Evolutionary conservation across 2,329 filamentous ascomycete genomes (phyloP).

Genomic region (Leptographium radiaticola): DNA sequence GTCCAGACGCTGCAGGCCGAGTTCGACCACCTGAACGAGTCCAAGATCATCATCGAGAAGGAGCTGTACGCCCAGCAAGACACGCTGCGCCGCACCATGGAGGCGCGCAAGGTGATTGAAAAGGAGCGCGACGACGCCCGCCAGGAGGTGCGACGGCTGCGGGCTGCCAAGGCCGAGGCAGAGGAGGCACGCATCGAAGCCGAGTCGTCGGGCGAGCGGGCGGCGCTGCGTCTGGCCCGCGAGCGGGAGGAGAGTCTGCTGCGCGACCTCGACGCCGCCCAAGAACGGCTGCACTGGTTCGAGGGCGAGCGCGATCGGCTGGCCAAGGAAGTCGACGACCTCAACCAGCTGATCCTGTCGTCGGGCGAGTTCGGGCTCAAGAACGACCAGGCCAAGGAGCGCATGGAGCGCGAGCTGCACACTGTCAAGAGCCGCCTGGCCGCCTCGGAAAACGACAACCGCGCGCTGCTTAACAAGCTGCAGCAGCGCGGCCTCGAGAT

Average conservation of each 20-base stretch:
- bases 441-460: slow-evolving; percentile 93
- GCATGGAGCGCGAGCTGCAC: slow-evolving; percentile 78
- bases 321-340: slow-evolving; percentile 65
- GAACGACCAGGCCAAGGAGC: slow-evolving; percentile 88
- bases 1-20: slow-evolving; percentile 71
- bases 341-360: slow-evolving; percentile 77
- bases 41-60: slow-evolving; percentile 95
- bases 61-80: slow-evolving; percentile 95
- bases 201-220: slow-evolving; percentile 67
- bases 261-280: slow-evolving; percentile 68
- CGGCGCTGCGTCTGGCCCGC: slow-evolving; percentile 61
- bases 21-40: slow-evolving; percentile 74
- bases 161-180: slow-evolving; percentile 69
- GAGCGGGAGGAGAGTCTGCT: slow-evolving; percentile 68
- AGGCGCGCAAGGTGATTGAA: slow-evolving; percentile 68
- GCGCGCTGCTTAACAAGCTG: slow-evolving; percentile 87
- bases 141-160: slow-evolving; percentile 67
- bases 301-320: slow-evolving; percentile 68
- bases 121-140: slow-evolving; percentile 83
- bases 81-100: slow-evolving; percentile 70
- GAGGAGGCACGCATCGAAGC: slow-evolving; percentile 78
- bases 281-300: slow-evolving; percentile 62
- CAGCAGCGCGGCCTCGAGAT: slow-evolving; percentile 97
- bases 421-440: slow-evolving; percentile 81
- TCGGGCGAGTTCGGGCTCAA: slow-evolving; percentile 81